phyloP scores from a whole-genome alignment of 208 protist species.

The Wallacemonas collosoma region DNA sequence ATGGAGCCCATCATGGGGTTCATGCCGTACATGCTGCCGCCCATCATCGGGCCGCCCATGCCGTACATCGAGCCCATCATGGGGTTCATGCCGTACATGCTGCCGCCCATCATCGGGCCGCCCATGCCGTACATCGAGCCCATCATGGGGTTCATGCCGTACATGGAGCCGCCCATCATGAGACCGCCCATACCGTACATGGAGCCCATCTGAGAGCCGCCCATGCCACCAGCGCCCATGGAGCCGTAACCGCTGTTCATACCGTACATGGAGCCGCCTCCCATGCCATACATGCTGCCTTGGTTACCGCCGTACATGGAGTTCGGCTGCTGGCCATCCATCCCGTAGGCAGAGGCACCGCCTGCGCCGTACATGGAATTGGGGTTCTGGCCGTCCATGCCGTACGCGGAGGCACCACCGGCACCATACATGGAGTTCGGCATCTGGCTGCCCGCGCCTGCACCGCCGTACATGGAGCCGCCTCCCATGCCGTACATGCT shows the following conservation, averaged over 20 bases:
- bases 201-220: slow-evolving; percentile 11
- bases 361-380: slow-evolving; percentile 30
- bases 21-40: slow-evolving; percentile 35
- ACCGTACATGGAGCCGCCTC: slow-evolving; percentile 46
- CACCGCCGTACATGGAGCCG: slow-evolving; percentile 18
- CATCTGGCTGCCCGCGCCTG: background rate
- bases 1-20: slow-evolving; percentile 15
- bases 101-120: slow-evolving; percentile 13
- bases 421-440: slow-evolving; percentile 24
- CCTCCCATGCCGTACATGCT: slow-evolving; percentile 36
- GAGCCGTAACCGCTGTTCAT: slow-evolving; percentile 22
- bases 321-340: background rate
- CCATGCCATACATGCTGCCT: slow-evolving; percentile 29
- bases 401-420: slow-evolving; percentile 5
- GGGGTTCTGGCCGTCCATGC: slow-evolving; percentile 15
- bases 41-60: slow-evolving; percentile 24
- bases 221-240: slow-evolving; percentile 23
- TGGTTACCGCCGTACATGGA: slow-evolving; percentile 20
- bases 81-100: slow-evolving; percentile 36
- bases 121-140: slow-evolving; percentile 19
- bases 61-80: slow-evolving; percentile 18
- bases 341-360: slow-evolving; percentile 29
- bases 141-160: slow-evolving; percentile 20
- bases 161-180: slow-evolving; percentile 30
- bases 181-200: slow-evolving; percentile 31